Conservation (phyloP, 805 yeast species). For the Candida glaebosa region DNA sequence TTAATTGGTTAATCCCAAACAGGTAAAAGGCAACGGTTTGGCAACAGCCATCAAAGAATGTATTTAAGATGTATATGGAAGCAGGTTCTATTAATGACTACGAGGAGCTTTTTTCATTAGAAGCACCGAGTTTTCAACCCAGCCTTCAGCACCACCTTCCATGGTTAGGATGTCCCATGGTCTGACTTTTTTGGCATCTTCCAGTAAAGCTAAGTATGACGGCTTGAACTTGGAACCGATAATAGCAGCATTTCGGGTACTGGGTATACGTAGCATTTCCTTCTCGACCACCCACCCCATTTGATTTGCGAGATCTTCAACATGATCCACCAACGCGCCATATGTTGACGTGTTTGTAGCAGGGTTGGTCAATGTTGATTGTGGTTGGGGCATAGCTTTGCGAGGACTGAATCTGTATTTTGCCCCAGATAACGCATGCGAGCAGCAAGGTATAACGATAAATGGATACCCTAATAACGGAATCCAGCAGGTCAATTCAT, state of each 20-base stretch:
- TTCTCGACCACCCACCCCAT: conserved; percentile 84
- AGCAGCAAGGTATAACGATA: conserved; percentile 92
- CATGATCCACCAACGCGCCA: conserved; percentile 84
- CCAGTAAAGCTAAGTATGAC: conserved; percentile 20
- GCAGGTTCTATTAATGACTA: too few species aligned
- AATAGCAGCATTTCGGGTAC: conserved; percentile 89
- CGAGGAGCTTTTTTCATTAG: conserved; percentile 70
- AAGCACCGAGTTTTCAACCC: conserved; percentile 79
- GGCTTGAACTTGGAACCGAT: conserved; percentile 53
- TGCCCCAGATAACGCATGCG: conserved; percentile 80
- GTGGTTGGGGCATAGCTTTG: conserved; percentile 8
- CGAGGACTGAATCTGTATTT: conserved; percentile 60
- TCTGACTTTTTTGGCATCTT: conserved; percentile 33
- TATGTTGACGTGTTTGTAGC: conserved; percentile 55
- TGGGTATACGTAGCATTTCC: conserved; percentile 89
- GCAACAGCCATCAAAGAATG: too few species aligned
- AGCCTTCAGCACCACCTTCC: conserved; percentile 89
- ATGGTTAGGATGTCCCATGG: conserved; percentile 60
- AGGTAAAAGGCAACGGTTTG: too few species aligned
- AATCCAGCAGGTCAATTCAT: conserved; percentile 93
- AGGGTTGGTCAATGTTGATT: conserved; percentile 5
- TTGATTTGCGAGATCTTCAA: conserved; percentile 58
- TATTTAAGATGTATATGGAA: too few species aligned
- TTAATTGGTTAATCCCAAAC: too few species aligned
- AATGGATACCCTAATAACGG: conserved; percentile 85